phyloP scores from a whole-genome alignment of 1,139 yeast genomes.

The Candida labiduridarum region DNA sequence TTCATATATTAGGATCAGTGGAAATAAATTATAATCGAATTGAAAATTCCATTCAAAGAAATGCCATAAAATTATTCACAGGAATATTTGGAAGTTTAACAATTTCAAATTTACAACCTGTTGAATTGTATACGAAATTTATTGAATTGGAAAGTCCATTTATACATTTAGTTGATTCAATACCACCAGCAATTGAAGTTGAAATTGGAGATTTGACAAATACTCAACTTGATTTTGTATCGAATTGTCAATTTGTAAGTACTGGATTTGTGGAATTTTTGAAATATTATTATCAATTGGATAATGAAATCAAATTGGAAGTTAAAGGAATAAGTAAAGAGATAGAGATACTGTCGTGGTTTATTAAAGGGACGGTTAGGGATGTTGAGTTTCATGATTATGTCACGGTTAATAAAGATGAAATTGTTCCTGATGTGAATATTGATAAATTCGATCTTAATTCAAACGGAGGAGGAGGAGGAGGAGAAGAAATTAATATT shows the following conservation, averaged over 20 bases:
- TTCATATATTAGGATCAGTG: constrained; percentile 27
- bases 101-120: constrained; percentile 25
- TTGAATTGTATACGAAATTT: constrained; percentile 25
- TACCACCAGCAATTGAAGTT: constrained; percentile 29
- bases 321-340: constrained; percentile 22
- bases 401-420: constrained; percentile 17
- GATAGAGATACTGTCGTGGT: constrained; percentile 19
- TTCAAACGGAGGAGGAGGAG: constrained; percentile 2
- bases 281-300: constrained; percentile 19
- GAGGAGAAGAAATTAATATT: constrained; percentile 1
- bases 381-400: constrained; percentile 22
- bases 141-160: constrained; percentile 19
- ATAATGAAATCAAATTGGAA: constrained; percentile 20
- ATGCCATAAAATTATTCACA: constrained; percentile 23
- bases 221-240: constrained; percentile 29
- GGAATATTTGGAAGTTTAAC: constrained; percentile 26
- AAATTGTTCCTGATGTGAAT: constrained; percentile 18
- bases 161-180: constrained; percentile 26
- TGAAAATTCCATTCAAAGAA: constrained; percentile 22
- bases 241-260: constrained; percentile 24
- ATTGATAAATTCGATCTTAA: constrained; percentile 12
- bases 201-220: constrained; percentile 22
- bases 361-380: constrained; percentile 18
- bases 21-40: constrained; percentile 29
- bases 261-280: constrained; percentile 24